phyloP scores from a whole-genome alignment of 2,329 filamentous ascomycete species.

The Grosmannia clavigera region DNA sequence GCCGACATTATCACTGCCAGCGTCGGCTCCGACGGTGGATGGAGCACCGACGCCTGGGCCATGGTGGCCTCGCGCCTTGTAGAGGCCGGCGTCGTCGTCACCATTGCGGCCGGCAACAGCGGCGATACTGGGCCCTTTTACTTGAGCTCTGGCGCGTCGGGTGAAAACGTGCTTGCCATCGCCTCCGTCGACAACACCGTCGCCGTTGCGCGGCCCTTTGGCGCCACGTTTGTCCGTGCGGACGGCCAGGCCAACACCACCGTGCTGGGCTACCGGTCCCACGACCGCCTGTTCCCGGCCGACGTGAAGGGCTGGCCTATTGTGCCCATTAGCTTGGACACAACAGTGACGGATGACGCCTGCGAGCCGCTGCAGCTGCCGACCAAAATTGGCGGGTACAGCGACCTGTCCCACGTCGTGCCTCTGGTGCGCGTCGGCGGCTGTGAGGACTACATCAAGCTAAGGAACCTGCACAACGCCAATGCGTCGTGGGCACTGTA shows the following conservation, averaged over 20 bases:
- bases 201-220: conserved; percentile 12
- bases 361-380: conserved; percentile 24
- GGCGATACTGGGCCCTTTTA: conserved; percentile 10
- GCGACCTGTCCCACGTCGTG: conserved; percentile 25
- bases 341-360: conserved; percentile 17
- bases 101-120: conserved; percentile 40
- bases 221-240: conserved; percentile 5
- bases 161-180: conserved; percentile 28
- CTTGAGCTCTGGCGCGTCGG: conserved; percentile 17
- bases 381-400: conserved; percentile 13
- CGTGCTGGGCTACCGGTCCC: conserved; percentile 9
- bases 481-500: conserved; percentile 20
- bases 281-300: conserved; percentile 5
- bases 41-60: conserved; percentile 39
- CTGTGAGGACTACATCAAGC: conserved; percentile 13
- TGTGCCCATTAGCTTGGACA: conserved; percentile 15
- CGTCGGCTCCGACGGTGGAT: conserved; percentile 37
- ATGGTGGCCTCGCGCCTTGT: conserved; percentile 39
- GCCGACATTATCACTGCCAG: conserved; percentile 45
- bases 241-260: conserved; percentile 7
- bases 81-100: conserved; percentile 38
- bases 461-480: conserved; percentile 18
- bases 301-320: conserved; percentile 14
- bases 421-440: conserved; percentile 25
- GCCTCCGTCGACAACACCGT: conserved; percentile 24